Evolutionary conservation across 768 basidiomycete species (phyloP), one percentile per base, ranked within the genome.

Genomic region (Xerocomellus chrysenteron): DNA sequence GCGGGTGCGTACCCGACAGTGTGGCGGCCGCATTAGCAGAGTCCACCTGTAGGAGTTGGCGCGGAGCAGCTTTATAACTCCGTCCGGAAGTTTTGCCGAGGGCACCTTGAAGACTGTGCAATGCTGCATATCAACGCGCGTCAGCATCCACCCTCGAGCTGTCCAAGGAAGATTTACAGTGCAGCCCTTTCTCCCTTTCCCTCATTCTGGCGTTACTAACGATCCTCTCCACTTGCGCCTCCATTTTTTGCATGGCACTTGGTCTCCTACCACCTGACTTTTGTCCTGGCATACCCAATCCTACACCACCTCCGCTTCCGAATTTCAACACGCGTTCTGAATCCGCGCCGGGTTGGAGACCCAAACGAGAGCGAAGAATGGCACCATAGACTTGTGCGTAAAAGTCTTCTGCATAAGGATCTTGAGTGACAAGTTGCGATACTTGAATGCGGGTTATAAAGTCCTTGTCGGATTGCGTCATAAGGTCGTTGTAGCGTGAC

Each of bases 361-460:
- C 88, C 79, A 91, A 74, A 54, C 90, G 83, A 39, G 89, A 88
- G 44, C 93, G 86, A 50, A 92, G 66, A 55, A 96, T 83, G 1
- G 92, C 90, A 39, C 90, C 87, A 68, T 92, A 94, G 3, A 98
- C 94, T 73, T 98, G 95, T 12, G 94, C 97, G 67, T 99, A 99
- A 71, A 98, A 99, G 70, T 99, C 97, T 60, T 98, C 96, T 33
- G 92, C 86, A 72, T 96, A 98, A 0, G 97, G 97, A 74, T 99
- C 97, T 66, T 92, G 88, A 7, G 94, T 96, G 43, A 97, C 94
- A 41, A 98, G 88, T 68, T 98, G 97, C 2, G 96, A 98, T 35
- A 99, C 92, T 72, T 99, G 97, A 60, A 99, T 98, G 26, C 97
- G 87, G 36, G 97, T 98, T 74, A 99, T 98, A 69, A 98, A 99